Conservation (phyloP, 108 stramenopile species). For the Aurantiochytrium sp. region DNA sequence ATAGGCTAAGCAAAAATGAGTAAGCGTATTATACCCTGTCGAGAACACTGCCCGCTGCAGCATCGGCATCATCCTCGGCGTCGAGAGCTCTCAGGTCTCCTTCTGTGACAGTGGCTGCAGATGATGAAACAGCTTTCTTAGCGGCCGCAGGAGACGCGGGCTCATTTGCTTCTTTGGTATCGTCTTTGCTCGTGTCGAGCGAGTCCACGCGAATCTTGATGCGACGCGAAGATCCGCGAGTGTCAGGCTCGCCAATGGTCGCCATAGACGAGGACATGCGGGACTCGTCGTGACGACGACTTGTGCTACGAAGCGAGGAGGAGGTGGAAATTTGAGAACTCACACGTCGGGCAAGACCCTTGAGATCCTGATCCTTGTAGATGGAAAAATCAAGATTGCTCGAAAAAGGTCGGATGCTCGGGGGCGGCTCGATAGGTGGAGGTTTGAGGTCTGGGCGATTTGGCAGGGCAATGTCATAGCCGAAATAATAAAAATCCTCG, state of each 20-base stretch:
- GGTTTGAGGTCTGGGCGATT: constrained; percentile 42
- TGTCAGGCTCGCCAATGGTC: not conserved
- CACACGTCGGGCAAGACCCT: not conserved
- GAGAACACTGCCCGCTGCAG: no score
- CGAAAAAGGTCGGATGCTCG: not conserved
- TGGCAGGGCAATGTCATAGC: constrained; percentile 31
- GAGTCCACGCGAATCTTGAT: no score
- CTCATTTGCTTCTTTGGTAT: no score
- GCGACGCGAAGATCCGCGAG: not conserved
- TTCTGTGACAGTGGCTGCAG: no score
- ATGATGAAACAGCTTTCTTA: no score
- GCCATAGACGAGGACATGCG: not conserved
- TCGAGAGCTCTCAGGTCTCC: no score
- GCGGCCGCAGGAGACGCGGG: no score
- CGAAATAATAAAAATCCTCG: constrained; percentile 54
- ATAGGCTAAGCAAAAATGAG: no score
- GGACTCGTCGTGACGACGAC: not conserved
- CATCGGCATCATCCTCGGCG: no score
- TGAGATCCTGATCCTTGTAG: not conserved
- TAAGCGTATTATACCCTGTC: no score
- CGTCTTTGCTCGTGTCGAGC: no score
- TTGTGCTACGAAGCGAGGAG: not conserved
- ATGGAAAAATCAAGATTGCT: not conserved
- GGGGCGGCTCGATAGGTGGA: not conserved
- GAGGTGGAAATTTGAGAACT: not conserved